Evolutionary conservation across 306 rosid genomes (phyloP).

Genomic region (Dalbergia cochinchinensis): DNA sequence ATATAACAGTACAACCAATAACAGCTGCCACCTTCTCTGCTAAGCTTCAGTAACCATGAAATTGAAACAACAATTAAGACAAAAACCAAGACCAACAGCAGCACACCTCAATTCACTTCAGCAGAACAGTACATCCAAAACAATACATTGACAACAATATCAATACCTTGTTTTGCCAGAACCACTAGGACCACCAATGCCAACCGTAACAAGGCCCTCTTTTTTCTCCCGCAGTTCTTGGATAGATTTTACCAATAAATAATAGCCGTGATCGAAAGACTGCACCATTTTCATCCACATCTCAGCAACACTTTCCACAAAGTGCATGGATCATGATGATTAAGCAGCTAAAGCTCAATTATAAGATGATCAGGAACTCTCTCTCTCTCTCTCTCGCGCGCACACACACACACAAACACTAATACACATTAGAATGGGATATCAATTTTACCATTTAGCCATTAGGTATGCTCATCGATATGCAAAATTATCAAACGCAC

Average conservation of each 20-base stretch:
- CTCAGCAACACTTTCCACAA: conserved; percentile 33
- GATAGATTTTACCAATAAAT: conserved; percentile 90
- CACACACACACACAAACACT: neutral
- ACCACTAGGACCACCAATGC: conserved; percentile 98
- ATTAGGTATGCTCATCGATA: neutral
- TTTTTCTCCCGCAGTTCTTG: conserved; percentile 98
- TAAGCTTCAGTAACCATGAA: conserved; percentile 80
- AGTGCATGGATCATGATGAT: conserved; percentile 37
- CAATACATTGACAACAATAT: conserved; percentile 27
- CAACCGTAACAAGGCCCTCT: conserved; percentile 87
- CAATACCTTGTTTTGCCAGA: conserved; percentile 94
- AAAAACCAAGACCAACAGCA: conserved; percentile 42
- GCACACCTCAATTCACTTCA: conserved; percentile 25
- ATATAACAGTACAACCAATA: conserved; percentile 89
- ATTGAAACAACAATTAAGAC: conserved; percentile 40
- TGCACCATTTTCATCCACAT: conserved; percentile 61
- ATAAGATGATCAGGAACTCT: conserved; percentile 1
- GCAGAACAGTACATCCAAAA: conserved; percentile 28
- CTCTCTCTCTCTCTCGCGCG: neutral
- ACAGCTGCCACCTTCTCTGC: conserved; percentile 99
- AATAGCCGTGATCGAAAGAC: conserved; percentile 98
- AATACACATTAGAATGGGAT: neutral
- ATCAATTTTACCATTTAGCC: conserved; percentile 19
- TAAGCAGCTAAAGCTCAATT: conserved; percentile 38
- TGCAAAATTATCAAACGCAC: conserved; percentile 21